Evolutionary conservation across 306 rosid species (phyloP), one percentile per base, ranked within the genome.

Genomic region (Ziziphus jujuba): DNA sequence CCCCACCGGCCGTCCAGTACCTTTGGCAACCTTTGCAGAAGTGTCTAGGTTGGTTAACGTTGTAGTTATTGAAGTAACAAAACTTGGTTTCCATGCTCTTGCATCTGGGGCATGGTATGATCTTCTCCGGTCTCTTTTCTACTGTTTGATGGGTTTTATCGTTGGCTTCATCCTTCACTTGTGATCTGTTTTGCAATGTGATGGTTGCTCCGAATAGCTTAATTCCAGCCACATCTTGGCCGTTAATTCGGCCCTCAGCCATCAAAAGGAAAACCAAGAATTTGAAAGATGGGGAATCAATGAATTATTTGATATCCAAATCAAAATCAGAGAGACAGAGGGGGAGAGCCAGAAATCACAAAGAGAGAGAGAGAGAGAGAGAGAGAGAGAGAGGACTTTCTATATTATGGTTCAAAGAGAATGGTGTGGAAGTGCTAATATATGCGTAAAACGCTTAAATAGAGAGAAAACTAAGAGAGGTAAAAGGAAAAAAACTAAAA

Each of bases 1-100:
- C 96, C 35, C 98, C 98, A 1, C 98, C 98, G 10, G 92, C 93
- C 0, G 98, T 92, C 98, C 98, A 92, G 70, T 91, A 92, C 57
- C 98, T 77, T 73, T 92, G 96, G 45, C 98, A 92, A 9, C 85
- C 81, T 79, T 92, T 92, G 22, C 98, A 92, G 71, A 92, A 92
- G 72, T 92, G 95, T 24, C 98, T 80, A 3, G 98, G 98, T 75
- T 92, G 98, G 65, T 92, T 92, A 23, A 92, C 95, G 75, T 92
- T 92, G 77, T 92, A 92, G 66, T 92, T 92, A 34, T 92, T 92
- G 83, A 92, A 92, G 72, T 92, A 92, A 59, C 98, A 92, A 72
- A 92, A 92, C 63, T 92, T 92, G n/a, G 98, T 92, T 67, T 92
- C 97, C 86, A 78, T 72, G 83, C 98, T 92, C 72, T 92, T 87